A percentile compares a stretch with the other conserved stretches of the same genome.
Conservation (phyloP, 768 basidiomycete genomes). For the Serendipita sp. region DNA sequence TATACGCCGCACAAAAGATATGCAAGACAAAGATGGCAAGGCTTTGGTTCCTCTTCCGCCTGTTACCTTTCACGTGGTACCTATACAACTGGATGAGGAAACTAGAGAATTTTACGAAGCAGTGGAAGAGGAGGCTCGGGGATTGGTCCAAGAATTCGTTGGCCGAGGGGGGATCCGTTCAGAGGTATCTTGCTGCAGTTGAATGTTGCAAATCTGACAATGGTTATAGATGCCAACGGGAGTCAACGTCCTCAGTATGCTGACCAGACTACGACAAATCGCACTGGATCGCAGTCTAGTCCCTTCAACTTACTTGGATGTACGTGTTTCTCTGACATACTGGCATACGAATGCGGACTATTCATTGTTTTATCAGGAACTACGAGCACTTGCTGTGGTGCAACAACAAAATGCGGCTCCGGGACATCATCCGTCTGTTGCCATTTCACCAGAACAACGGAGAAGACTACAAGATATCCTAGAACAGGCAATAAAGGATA, state of each 20-base stretch:
- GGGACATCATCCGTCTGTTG: conserved; percentile 6
- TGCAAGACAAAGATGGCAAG: conserved; percentile 69
- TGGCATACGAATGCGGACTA: conserved; percentile 14
- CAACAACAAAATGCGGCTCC: background rate
- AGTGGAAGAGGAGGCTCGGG: conserved; percentile 44
- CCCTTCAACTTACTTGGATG: conserved; percentile 52
- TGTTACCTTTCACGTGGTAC: conserved; percentile 62
- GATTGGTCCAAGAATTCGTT: conserved; percentile 44
- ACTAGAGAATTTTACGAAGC: conserved; percentile 56
- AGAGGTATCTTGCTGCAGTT: background rate
- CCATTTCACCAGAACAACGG: conserved; percentile 39
- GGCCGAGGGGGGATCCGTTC: background rate
- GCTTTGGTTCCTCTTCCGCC: conserved; percentile 61
- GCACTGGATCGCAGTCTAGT: conserved; percentile 64
- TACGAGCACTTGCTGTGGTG: background rate
- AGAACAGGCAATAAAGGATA: conserved; percentile 57
- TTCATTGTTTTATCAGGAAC: background rate
- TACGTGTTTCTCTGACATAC: conserved; percentile 3
- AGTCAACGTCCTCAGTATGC: conserved; percentile 52
- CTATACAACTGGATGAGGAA: conserved; percentile 46
- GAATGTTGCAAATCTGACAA: background rate
- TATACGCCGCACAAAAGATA: conserved; percentile 78
- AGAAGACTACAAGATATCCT: conserved; percentile 40
- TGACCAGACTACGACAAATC: conserved; percentile 76
- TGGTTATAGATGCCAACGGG: conserved; percentile 35